These are phyloP conservation scores for Austroboletus festivus DNA, from an alignment of 768 basidiomycete genomes.

Conservation along the genomic window DNA sequence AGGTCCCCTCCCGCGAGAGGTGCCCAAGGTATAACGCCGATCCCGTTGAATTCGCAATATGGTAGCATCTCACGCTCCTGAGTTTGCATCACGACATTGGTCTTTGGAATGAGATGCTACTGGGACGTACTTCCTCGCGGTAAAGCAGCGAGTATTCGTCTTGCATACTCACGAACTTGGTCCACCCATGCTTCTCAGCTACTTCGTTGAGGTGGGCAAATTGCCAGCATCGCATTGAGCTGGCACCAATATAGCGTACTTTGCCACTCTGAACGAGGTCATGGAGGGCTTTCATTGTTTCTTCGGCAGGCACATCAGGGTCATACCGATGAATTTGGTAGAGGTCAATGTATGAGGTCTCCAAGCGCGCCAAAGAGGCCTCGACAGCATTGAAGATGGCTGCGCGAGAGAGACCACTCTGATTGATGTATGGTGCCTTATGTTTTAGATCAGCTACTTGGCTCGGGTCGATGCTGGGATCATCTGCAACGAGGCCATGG, in stretches of 20 bases:
- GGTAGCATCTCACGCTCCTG: slow-evolving; percentile 46
- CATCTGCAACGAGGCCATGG: slow-evolving; percentile 9
- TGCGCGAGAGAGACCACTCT: slow-evolving; percentile 27
- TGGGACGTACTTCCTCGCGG: slow-evolving; percentile 42
- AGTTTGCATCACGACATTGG: neutral
- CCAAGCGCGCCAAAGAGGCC: slow-evolving; percentile 33
- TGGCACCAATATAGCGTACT: slow-evolving; percentile 49
- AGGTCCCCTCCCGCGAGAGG: slow-evolving; percentile 42
- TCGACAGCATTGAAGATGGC: slow-evolving; percentile 34
- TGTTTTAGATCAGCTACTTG: slow-evolving; percentile 1
- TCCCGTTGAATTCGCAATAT: slow-evolving; percentile 47
- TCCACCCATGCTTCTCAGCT: slow-evolving; percentile 43
- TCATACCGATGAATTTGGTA: slow-evolving; percentile 47
- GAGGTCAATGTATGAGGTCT: slow-evolving; percentile 36
- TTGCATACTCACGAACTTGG: slow-evolving; percentile 55
- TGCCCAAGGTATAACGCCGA: slow-evolving; percentile 52
- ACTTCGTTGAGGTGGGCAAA: slow-evolving; percentile 42
- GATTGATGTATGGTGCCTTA: slow-evolving; percentile 21
- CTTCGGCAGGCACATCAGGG: slow-evolving; percentile 32
- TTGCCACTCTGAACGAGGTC: slow-evolving; percentile 45
- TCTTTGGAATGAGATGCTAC: neutral
- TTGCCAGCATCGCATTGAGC: slow-evolving; percentile 45
- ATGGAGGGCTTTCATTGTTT: slow-evolving; percentile 49
- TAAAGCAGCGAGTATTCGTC: slow-evolving; percentile 51
- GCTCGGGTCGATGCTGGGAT: neutral